These are phyloP conservation scores for Globisporangium cylindrosporum DNA, from an alignment of 352 stramenopile genomes.

Conservation along the genomic window DNA sequence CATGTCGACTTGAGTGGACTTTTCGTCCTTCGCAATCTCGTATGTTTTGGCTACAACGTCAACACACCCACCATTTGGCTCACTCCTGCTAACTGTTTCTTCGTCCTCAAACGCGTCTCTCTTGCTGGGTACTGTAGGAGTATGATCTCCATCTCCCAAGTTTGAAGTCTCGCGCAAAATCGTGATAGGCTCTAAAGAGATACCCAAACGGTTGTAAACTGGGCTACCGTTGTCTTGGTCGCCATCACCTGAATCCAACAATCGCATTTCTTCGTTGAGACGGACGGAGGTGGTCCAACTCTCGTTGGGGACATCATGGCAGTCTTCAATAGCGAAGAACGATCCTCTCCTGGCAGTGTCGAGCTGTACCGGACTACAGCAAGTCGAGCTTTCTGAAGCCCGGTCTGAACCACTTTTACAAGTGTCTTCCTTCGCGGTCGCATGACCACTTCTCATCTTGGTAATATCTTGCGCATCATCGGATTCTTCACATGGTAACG, in stretches of 20 bases:
- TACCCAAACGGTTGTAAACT: neutral
- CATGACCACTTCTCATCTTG: neutral
- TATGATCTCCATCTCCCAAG: neutral
- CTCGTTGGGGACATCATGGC: neutral
- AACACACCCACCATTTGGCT: neutral
- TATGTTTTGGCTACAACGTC: neutral
- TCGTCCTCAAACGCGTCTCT: neutral
- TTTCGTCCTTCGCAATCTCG: neutral
- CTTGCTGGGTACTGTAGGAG: neutral
- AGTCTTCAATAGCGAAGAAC: neutral
- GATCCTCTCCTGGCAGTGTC: neutral
- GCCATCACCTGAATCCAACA: neutral
- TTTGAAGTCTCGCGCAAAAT: neutral
- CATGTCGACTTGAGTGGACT: slow-evolving; percentile 3
- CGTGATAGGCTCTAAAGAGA: neutral
- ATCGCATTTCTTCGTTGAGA: neutral
- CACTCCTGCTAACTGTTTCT: neutral
- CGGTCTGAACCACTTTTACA: neutral
- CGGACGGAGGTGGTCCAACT: neutral
- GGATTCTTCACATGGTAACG: neutral
- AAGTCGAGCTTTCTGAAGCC: neutral
- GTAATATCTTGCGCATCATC: neutral
- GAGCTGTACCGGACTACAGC: neutral
- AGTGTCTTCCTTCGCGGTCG: neutral
- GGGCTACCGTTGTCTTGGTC: neutral